Percentiles rank a stretch among this genome's conserved stretches.
Evolutionary conservation across 495 filamentous ascomycete genomes (phyloP).

Genomic region (Viridothelium virens): DNA sequence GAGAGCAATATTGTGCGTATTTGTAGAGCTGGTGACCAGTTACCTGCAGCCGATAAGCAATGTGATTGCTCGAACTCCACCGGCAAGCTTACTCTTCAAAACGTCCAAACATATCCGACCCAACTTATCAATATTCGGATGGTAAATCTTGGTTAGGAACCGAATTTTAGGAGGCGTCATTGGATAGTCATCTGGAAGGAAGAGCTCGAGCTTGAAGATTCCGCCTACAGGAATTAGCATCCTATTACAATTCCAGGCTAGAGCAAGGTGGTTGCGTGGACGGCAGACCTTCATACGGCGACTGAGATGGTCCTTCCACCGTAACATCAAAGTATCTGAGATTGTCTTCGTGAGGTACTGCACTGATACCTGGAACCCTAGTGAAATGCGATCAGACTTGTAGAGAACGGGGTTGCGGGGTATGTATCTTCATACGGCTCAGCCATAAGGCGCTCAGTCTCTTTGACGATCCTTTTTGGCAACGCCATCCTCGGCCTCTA

Average conservation of each 20-base stretch:
- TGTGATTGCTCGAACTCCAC: constrained; percentile 10
- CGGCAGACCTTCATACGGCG: constrained; percentile 76
- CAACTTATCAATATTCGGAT: constrained; percentile 96
- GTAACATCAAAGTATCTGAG: constrained; percentile 95
- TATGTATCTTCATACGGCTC: constrained; percentile 64
- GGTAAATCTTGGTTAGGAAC: constrained; percentile 98
- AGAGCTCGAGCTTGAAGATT: constrained; percentile 94
- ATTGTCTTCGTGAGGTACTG: constrained; percentile 97
- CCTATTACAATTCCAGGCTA: neutral
- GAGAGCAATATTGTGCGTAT: constrained; percentile 96
- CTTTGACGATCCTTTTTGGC: constrained; percentile 95
- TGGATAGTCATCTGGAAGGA: constrained; percentile 98
- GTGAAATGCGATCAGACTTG: constrained; percentile 13
- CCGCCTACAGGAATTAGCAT: constrained; percentile 52
- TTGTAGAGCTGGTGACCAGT: constrained; percentile 97
- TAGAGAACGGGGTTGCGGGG: neutral
- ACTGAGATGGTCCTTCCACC: constrained; percentile 89
- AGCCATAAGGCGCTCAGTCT: constrained; percentile 93
- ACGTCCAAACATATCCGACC: constrained; percentile 97
- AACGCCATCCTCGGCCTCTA: constrained; percentile 38
- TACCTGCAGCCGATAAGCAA: constrained; percentile 50
- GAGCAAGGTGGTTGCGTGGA: neutral
- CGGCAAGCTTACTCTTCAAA: constrained; percentile 69
- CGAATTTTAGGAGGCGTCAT: constrained; percentile 99
- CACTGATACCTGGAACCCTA: constrained; percentile 93